phyloP scores from a whole-genome alignment of 352 stramenopile genomes.

The Phytophthora capsici region DNA sequence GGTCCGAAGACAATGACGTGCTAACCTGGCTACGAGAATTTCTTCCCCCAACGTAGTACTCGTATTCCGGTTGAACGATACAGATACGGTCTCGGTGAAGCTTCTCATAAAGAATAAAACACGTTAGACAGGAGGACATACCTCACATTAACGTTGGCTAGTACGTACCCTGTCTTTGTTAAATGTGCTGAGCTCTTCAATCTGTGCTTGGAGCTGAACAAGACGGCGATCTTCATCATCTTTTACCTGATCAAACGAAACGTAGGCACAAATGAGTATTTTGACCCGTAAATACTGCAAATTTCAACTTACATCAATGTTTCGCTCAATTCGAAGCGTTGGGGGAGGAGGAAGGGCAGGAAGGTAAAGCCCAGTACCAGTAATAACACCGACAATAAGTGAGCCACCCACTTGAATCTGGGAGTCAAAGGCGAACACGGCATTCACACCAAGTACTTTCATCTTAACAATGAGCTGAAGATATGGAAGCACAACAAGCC shows the following conservation, averaged over 20 bases:
- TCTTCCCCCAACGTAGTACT: constrained; percentile 46
- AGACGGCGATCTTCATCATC: constrained; percentile 94
- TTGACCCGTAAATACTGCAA: neutral
- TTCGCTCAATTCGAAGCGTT: constrained; percentile 93
- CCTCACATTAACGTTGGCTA: neutral
- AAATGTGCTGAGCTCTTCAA: constrained; percentile 86
- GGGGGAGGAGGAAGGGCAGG: constrained; percentile 95
- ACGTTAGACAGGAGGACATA: neutral
- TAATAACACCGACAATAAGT: constrained; percentile 91
- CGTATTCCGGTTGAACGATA: constrained; percentile 69
- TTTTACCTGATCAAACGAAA: constrained; percentile 66
- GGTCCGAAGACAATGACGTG: constrained; percentile 33
- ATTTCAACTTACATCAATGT: constrained; percentile 85
- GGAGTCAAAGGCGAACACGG: constrained; percentile 94
- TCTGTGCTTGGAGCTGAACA: constrained; percentile 93
- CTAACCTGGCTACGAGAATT: constrained; percentile 32
- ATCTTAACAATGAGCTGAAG: constrained; percentile 85
- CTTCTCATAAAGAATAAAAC: constrained; percentile 21
- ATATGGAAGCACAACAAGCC: neutral
- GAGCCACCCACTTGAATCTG: constrained; percentile 92
- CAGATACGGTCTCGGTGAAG: constrained; percentile 70
- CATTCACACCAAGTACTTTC: constrained; percentile 96
- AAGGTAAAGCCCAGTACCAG: constrained; percentile 92
- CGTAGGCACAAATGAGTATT: neutral
- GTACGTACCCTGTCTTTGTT: constrained; percentile 79